phyloP scores from a whole-genome alignment of 805 yeast species.

The Kuraishia molischiana region DNA sequence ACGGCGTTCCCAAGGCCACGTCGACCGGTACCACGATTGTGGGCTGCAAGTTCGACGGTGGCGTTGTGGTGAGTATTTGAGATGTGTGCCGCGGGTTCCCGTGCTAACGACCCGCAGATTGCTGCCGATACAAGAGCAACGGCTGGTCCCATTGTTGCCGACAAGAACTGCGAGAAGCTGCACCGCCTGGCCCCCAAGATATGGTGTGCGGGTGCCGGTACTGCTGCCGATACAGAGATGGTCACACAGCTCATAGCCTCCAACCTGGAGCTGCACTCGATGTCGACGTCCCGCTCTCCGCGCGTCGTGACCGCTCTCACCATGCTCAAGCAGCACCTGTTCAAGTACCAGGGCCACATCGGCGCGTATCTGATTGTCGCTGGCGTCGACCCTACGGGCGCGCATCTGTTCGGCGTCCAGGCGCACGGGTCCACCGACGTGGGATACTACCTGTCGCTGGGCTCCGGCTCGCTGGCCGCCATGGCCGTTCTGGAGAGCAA shows the following conservation, averaged over 20 bases:
- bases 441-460: conserved; percentile 86
- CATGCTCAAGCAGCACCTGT: conserved; percentile 88
- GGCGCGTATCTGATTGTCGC: conserved; percentile 99
- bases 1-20: conserved; percentile 77
- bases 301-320: conserved; percentile 91
- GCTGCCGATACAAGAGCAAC: conserved; percentile 99
- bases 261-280: conserved; percentile 81
- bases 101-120: conserved; percentile 32
- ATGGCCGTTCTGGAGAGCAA: conserved; percentile 92
- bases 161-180: conserved; percentile 93
- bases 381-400: conserved; percentile 94
- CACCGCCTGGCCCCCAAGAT: conserved; percentile 84
- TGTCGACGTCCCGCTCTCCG: conserved; percentile 79
- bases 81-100: neutral
- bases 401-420: conserved; percentile 85
- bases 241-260: conserved; percentile 91
- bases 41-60: conserved; percentile 86
- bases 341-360: conserved; percentile 93
- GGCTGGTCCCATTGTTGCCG: conserved; percentile 93
- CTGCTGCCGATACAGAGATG: conserved; percentile 99
- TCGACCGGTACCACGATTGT: conserved; percentile 99
- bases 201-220: conserved; percentile 99
- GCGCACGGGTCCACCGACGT: conserved; percentile 98
- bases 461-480: conserved; percentile 97
- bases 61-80: conserved; percentile 50